Conservation (phyloP, 2,329 filamentous ascomycete genomes). For the Capronia coronata region DNA sequence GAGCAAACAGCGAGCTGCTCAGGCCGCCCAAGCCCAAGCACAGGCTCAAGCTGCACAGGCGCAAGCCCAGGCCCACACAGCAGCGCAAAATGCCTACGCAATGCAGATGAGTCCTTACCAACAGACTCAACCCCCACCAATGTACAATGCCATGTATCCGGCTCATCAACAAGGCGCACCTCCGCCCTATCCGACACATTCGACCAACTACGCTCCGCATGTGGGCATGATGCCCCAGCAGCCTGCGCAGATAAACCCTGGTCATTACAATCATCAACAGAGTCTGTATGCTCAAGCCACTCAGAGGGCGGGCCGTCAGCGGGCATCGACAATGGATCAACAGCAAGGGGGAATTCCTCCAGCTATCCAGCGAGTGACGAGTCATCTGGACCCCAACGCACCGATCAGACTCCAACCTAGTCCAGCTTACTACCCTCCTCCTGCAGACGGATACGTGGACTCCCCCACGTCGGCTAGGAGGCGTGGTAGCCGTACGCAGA, state of each 20-base stretch:
- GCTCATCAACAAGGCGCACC: conserved; percentile 61
- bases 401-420: conserved; percentile 92
- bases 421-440: conserved; percentile 93
- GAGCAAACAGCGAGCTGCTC: conserved; percentile 76
- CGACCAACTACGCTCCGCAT: conserved; percentile 61
- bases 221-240: conserved; percentile 62
- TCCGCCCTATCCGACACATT: conserved; percentile 72
- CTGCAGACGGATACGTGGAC: conserved; percentile 71
- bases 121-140: conserved; percentile 51
- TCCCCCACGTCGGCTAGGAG: conserved; percentile 60
- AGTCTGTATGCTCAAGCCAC: conserved; percentile 68
- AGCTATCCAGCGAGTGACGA: conserved; percentile 88
- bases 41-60: conserved; percentile 49
- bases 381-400: conserved; percentile 87
- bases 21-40: conserved; percentile 46
- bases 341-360: conserved; percentile 88
- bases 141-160: conserved; percentile 76
- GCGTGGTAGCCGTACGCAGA: conserved; percentile 62
- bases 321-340: conserved; percentile 93
- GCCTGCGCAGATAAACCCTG: conserved; percentile 58
- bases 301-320: conserved; percentile 71
- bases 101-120: conserved; percentile 52
- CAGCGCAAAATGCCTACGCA: conserved; percentile 61
- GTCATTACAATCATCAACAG: conserved; percentile 65
- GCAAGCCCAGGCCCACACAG: conserved; percentile 57